Base-by-base conservation (phyloP, 2,329 filamentous ascomycete genomes). In the Hortaea werneckii region DNA sequence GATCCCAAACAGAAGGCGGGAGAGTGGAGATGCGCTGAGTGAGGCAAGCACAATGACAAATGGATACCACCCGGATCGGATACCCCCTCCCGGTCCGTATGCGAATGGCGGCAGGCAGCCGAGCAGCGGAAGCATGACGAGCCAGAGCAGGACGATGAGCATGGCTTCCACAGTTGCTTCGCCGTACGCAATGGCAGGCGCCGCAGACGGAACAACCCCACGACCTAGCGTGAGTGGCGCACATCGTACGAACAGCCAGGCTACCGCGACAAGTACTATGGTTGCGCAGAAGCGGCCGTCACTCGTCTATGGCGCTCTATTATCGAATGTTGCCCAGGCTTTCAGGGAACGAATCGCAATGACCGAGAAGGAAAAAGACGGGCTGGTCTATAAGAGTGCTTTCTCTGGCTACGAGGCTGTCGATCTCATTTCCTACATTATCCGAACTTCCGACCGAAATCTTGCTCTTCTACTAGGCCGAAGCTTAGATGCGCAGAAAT, bases 341-440 rank as follows among this genome's bases (percentile, higher is more conserved):
- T 96, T 98, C 67, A 82, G 87, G 43, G 87, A 94, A 57, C 83
- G 90, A 65, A 88, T 98, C 41, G 78, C 82, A 26, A 77, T 89
- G 26, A 82, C 84, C 44, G 92, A 96, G 60, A 81, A 89, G 51
- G 88, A 87, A 53, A 98, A 98, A 75, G 95, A 98, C 72, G 90
- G 90, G 46, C 73, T 98, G 50, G 88, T 90, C 2, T 98, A 98
- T 71, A 94, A 95, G 65, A 95, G 92, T 67, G 87, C 90, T 3
- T 98, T 98, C 64, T 94, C 87, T 50, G 92, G 92, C 55, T 85
- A 87, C 26, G 92, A 98, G 64, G 90, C 92, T 13, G 92, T 98
- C 13, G 92, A 98, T 64, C 77, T 96, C 48, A 84, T 98, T 53
- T 87, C 87, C 1, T 94, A 94, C 62, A 96, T 98, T 54, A 96